Evolutionary conservation across 2,329 filamentous ascomycete genomes (phyloP).

Genomic region (Pseudocercospora vitis): DNA sequence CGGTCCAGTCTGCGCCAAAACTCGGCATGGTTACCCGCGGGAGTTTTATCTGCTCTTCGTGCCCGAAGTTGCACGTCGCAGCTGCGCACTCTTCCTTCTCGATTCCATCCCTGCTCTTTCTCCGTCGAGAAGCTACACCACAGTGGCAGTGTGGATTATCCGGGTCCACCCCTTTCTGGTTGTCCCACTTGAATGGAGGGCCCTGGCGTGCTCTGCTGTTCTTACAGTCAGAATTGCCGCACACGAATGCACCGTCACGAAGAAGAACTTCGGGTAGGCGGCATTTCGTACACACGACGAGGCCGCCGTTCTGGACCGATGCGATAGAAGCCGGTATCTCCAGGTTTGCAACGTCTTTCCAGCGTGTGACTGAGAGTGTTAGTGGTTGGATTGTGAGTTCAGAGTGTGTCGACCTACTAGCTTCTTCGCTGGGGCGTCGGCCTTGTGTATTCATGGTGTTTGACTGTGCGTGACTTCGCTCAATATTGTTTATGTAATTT

Average conservation of each 20-base stretch:
- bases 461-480: too few species aligned
- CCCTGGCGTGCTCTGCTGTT: not conserved
- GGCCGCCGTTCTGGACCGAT: not conserved
- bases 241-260: not conserved
- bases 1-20: too few species aligned
- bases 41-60: not conserved
- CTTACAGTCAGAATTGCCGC: not conserved
- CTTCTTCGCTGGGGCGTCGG: not conserved
- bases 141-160: not conserved
- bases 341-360: slow-evolving; percentile 3
- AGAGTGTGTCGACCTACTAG: not conserved
- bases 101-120: not conserved
- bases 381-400: not conserved
- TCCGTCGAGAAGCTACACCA: not conserved
- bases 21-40: too few species aligned
- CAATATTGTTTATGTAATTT: too few species aligned
- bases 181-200: not conserved
- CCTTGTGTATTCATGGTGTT: not conserved
- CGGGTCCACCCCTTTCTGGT: not conserved
- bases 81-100: not conserved
- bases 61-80: not conserved
- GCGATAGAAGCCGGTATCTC: not conserved
- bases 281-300: not conserved
- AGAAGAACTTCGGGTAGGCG: not conserved
- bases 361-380: not conserved